Conservation (phyloP, 306 rosid species). For the Dalbergia oliveri region DNA sequence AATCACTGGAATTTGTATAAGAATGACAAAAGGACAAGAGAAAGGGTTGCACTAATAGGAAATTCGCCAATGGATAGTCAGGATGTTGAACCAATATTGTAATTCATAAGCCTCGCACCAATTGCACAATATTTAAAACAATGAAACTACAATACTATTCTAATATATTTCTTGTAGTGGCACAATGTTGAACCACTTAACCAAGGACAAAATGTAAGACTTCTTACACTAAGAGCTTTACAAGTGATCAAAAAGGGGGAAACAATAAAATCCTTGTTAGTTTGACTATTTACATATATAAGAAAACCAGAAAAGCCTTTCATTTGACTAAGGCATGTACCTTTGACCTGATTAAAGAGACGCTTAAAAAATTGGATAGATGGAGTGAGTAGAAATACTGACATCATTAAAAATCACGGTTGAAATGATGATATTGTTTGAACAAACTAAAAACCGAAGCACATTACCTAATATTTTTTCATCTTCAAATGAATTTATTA, state of each 20-base stretch:
- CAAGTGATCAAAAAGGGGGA: not conserved
- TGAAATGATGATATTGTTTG: slow-evolving; percentile 8
- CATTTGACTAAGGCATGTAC: slow-evolving; percentile 27
- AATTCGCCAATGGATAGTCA: not conserved
- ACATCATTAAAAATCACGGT: not conserved
- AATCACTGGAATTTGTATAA: not conserved
- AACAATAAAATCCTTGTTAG: not conserved
- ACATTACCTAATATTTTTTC: slow-evolving; percentile 51
- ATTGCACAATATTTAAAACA: not conserved
- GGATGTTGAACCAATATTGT: slow-evolving; percentile 19
- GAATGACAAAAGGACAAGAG: not conserved
- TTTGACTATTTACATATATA: not conserved
- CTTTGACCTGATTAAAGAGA: slow-evolving; percentile 12
- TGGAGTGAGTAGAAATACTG: not conserved
- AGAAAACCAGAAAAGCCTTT: slow-evolving; percentile 18
- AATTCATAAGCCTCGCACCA: not conserved
- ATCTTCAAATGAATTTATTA: slow-evolving; percentile 31
- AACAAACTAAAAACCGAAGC: slow-evolving; percentile 30
- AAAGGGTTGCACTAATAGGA: not conserved
- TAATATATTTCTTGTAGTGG: not conserved
- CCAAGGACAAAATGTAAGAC: not conserved
- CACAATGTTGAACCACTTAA: not conserved
- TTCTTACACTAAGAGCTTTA: not conserved
- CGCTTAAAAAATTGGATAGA: slow-evolving; percentile 14
- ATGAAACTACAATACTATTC: not conserved